Evolutionary conservation across 2,329 filamentous ascomycete species (phyloP), one percentile per base, ranked within the genome.

Genomic region (Colletotrichum sp.): DNA sequence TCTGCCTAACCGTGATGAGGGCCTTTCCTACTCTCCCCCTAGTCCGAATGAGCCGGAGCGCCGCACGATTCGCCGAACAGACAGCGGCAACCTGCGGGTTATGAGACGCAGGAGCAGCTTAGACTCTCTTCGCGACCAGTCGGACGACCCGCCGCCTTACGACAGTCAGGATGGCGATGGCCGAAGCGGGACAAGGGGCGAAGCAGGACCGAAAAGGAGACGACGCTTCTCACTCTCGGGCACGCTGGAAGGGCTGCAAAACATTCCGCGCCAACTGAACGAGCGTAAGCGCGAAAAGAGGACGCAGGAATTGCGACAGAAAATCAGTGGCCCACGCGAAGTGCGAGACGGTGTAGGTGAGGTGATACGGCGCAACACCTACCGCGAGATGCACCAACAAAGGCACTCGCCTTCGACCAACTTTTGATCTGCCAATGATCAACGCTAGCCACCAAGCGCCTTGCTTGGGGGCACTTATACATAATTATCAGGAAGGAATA

Each of bases 51-150:
- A 83, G 68, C 84, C 87, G 1, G 89, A 92, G 55, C 88, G 91
- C 6, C 87, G 91, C 30, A 92, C 89, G 3, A 92, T 93, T 75
- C 87, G 87, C 61, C 88, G 91, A 66, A 92, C 90, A 8, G 85
- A 89, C 6, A 93, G 91, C 78, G 92, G 92, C 2, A 93, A 89
- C 76, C 82, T 93, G 67, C 86, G 90, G 15, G 91, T 93, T 1
- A 89, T 93, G 82, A 87, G 86, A 77, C 87, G 90, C 71, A 87
- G 87, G 8, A 85, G 85, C 36, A 92, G 90, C 78, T 76, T 84
- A 24, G 87, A 88, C 48, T 88, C 87, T 4, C 76, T 89, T 21
- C 81, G 80, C 13, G 77, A 77, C 8, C 71, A 76, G 39, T 24
- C 78, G 2, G 72, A 75, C 7, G 78, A 81, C 6, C 78, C 77